A percentile compares a stretch with the other conserved stretches of the same genome.
Conservation (phyloP, 2,329 filamentous ascomycete genomes). For the Aquanectria penicillioides region DNA sequence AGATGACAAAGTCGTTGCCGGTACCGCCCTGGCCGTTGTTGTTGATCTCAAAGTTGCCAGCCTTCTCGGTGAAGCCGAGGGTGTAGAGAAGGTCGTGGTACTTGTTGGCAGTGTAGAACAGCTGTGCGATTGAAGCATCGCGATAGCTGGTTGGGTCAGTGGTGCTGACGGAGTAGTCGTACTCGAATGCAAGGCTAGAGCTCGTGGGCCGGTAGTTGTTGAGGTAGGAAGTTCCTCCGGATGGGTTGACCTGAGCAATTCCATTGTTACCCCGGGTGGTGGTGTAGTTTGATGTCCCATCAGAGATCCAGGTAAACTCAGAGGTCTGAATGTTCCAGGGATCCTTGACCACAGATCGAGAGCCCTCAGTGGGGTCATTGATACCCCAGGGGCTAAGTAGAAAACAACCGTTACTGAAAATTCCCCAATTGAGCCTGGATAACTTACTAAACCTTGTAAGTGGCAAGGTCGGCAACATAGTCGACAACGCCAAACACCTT, state of each 20-base stretch:
- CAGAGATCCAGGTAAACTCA: conserved; percentile 63
- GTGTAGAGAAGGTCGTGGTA: conserved; percentile 68
- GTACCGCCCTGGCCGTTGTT: conserved; percentile 64
- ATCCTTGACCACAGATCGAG: conserved; percentile 55
- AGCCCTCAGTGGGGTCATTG: conserved; percentile 63
- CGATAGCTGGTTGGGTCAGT: conserved; percentile 54
- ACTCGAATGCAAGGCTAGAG: conserved; percentile 56
- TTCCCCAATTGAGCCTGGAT: too few relatives aligned
- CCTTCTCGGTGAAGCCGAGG: conserved; percentile 66
- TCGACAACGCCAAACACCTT: conserved; percentile 65
- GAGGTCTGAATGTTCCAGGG: conserved; percentile 59
- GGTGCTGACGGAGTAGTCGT: conserved; percentile 50
- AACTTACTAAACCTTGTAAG: conserved; percentile 60
- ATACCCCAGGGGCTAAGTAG: conserved; percentile 56
- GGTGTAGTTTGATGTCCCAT: conserved; percentile 59
- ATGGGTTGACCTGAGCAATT: conserved; percentile 60
- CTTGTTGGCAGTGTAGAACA: conserved; percentile 69
- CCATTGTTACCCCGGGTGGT: conserved; percentile 69
- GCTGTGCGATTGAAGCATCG: conserved; percentile 66
- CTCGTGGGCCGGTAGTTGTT: conserved; percentile 59
- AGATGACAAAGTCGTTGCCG: conserved; percentile 62
- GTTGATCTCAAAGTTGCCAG: conserved; percentile 69
- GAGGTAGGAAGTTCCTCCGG: conserved; percentile 48
- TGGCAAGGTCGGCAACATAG: conserved; percentile 63
- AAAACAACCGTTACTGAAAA: too few relatives aligned